phyloP scores from a whole-genome alignment of 495 filamentous ascomycete species.

The Aspergillus sclerotiicarbonarius region DNA sequence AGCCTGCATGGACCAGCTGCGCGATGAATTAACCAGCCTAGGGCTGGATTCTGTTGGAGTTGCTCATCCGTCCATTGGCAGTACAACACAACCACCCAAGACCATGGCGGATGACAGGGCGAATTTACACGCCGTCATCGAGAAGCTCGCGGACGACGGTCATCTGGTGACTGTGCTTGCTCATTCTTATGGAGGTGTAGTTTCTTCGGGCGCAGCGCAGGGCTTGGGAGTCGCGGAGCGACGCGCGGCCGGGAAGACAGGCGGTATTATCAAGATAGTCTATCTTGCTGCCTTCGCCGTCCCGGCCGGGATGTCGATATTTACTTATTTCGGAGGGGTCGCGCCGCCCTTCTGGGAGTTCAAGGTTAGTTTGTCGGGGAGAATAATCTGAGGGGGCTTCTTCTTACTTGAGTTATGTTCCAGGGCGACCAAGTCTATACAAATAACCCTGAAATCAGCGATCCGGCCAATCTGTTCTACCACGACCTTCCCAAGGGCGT shows the following conservation, averaged over 20 bases:
- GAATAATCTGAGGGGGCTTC: too few relatives aligned
- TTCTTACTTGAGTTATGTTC: neutral
- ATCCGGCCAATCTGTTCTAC: neutral
- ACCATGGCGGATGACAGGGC: neutral
- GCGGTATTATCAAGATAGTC: neutral
- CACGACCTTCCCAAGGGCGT: neutral
- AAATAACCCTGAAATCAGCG: neutral
- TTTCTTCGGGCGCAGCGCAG: neutral
- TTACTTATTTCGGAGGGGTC: neutral
- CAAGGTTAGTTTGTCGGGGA: neutral
- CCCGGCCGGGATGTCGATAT: neutral
- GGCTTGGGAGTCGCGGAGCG: neutral
- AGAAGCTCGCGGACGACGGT: neutral
- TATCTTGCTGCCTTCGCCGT: neutral
- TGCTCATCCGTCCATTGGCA: neutral
- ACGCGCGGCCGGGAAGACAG: neutral
- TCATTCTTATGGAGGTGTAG: conserved; percentile 1
- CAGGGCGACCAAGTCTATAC: neutral
- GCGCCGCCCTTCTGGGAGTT: neutral
- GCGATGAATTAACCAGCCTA: neutral
- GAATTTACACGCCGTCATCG: neutral
- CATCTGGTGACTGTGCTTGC: neutral
- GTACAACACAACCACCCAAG: neutral
- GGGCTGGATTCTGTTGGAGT: neutral
- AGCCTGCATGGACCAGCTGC: neutral